Conservation (phyloP, 352 stramenopile species). For the Phytophthora sansomeana region DNA sequence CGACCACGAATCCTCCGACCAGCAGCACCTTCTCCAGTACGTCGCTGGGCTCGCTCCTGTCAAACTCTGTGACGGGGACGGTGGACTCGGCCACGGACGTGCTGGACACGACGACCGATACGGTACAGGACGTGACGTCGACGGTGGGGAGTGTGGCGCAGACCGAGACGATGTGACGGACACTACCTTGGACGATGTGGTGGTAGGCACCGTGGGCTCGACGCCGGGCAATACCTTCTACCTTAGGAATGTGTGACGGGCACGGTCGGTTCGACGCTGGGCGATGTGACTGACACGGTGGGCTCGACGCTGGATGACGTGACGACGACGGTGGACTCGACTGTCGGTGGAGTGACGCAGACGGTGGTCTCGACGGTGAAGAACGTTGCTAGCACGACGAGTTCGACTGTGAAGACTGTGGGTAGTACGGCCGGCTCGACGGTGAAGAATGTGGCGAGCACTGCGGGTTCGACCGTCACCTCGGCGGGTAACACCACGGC, state of each 20-base stretch:
- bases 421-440: neutral
- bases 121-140: no score
- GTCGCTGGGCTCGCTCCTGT: conserved; percentile 27
- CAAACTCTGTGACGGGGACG: conserved; percentile 25
- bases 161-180: no score
- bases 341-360: neutral
- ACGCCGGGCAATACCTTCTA: conserved; percentile 3
- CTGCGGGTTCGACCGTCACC: conserved; percentile 13
- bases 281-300: conserved; percentile 10
- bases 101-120: conserved; percentile 15
- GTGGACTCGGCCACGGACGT: conserved; percentile 25
- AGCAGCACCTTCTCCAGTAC: conserved; percentile 21
- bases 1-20: conserved; percentile 7
- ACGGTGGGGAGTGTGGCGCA: neutral
- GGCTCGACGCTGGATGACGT: conserved; percentile 13
- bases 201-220: conserved; percentile 2
- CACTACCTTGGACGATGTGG: neutral
- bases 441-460: conserved; percentile 13
- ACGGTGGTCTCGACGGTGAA: conserved; percentile 11
- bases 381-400: conserved; percentile 1
- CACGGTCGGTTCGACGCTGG: neutral
- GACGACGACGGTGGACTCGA: conserved; percentile 1
- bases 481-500: conserved; percentile 4
- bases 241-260: neutral
- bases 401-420: neutral